Conservation (phyloP, 371 early-diverging fungal species). For the Mucor sp. region DNA sequence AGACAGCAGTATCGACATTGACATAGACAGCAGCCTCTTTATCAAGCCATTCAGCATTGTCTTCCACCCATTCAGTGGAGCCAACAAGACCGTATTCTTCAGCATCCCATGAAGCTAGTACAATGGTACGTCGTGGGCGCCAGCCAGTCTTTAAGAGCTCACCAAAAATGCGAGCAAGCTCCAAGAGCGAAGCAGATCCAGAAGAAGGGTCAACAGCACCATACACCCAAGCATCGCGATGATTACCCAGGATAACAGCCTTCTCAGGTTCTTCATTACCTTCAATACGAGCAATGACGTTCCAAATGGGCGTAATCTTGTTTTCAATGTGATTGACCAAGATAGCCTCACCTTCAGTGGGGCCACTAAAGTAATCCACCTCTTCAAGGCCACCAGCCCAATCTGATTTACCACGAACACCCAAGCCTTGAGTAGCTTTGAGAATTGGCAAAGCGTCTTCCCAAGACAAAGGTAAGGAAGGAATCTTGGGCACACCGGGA, state of each 20-base stretch:
- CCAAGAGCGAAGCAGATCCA: constrained; percentile 65
- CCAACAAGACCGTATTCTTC: constrained; percentile 71
- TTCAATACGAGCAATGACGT: constrained; percentile 64
- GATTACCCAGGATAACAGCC: constrained; percentile 51
- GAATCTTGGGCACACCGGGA: constrained; percentile 56
- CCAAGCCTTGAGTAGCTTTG: constrained; percentile 52
- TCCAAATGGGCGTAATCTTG: constrained; percentile 66
- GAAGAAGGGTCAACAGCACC: constrained; percentile 72
- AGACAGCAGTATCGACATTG: constrained; percentile 60
- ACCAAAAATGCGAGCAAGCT: constrained; percentile 59
- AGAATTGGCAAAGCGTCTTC: constrained; percentile 64
- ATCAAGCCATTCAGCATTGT: constrained; percentile 57
- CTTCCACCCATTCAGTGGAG: constrained; percentile 77
- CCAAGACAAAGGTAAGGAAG: constrained; percentile 72
- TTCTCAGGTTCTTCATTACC: constrained; percentile 62
- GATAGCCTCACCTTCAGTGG: constrained; percentile 54
- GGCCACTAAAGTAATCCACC: constrained; percentile 57
- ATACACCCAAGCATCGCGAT: constrained; percentile 74
- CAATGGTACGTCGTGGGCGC: constrained; percentile 66
- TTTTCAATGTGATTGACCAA: constrained; percentile 58
- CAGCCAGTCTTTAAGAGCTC: constrained; percentile 60
- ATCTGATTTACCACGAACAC: constrained; percentile 32
- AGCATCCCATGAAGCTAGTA: constrained; percentile 74
- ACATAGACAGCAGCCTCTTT: constrained; percentile 62
- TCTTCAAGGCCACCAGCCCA: constrained; percentile 61